phyloP scores from a whole-genome alignment of 2,329 filamentous ascomycete genomes.

The Cadophora sp. region DNA sequence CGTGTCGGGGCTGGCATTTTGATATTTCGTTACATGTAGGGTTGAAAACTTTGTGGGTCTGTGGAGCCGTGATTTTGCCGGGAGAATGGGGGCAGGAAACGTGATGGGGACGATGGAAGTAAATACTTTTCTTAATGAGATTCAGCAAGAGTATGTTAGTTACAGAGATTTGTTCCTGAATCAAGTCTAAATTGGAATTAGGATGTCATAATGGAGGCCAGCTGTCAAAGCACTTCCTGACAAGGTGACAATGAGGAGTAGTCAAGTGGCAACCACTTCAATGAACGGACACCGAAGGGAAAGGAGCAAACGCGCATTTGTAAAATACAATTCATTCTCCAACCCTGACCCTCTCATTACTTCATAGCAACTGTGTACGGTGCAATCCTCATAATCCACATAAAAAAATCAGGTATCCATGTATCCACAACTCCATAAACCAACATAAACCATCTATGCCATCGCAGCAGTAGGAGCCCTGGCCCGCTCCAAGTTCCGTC shows the following conservation, averaged over 20 bases:
- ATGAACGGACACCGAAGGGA: background rate
- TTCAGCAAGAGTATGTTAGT: too few relatives aligned
- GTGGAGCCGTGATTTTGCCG: constrained; percentile 3
- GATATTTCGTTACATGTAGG: background rate
- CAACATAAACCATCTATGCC: constrained; percentile 33
- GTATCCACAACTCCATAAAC: constrained; percentile 36
- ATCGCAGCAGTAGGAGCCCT: constrained; percentile 39
- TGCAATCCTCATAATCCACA: constrained; percentile 30
- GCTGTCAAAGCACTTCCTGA: background rate
- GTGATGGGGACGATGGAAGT: too few relatives aligned
- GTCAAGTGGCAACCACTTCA: too few relatives aligned
- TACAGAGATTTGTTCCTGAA: too few relatives aligned
- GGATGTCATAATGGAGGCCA: background rate
- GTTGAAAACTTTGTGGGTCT: background rate
- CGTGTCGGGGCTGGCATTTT: background rate
- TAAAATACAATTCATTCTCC: constrained; percentile 14
- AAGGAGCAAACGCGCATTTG: background rate
- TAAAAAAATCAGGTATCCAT: constrained; percentile 32
- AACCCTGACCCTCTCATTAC: constrained; percentile 31
- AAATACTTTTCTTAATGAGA: too few relatives aligned
- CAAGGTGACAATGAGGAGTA: background rate
- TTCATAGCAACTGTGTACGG: constrained; percentile 32
- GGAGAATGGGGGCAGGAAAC: too few relatives aligned
- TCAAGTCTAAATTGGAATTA: too few relatives aligned
- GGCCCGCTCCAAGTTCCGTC: constrained; percentile 37